phyloP scores from a whole-genome alignment of 176 grass and related monocot species.

The Lolium perenne region DNA sequence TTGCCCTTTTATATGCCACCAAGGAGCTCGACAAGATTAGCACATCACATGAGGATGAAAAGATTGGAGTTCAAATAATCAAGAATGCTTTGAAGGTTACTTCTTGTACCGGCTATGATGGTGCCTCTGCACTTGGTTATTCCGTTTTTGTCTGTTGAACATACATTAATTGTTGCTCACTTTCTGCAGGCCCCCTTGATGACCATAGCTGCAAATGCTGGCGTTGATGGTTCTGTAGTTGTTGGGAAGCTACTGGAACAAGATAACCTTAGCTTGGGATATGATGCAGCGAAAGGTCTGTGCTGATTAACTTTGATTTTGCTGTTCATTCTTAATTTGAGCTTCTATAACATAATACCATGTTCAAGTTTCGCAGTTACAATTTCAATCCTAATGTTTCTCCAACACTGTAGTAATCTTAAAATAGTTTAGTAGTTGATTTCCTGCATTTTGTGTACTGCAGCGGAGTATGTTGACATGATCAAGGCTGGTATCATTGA shows the following conservation, averaged over 20 bases:
- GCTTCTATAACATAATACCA: slow-evolving; percentile 13
- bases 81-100: slow-evolving; percentile 94
- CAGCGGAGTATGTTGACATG: slow-evolving; percentile 93
- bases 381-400: not conserved
- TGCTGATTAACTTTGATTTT: not conserved
- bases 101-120: slow-evolving; percentile 15
- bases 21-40: slow-evolving; percentile 79
- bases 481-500: slow-evolving; percentile 91
- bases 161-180: slow-evolving; percentile 5
- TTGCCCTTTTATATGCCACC: slow-evolving; percentile 83
- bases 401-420: not conserved
- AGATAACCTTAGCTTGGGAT: slow-evolving; percentile 74
- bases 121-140: slow-evolving; percentile 17
- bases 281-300: slow-evolving; percentile 92
- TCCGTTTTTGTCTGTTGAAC: slow-evolving; percentile 5
- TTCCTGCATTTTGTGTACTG: slow-evolving; percentile 38
- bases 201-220: slow-evolving; percentile 87
- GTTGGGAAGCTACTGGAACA: slow-evolving; percentile 91
- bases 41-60: slow-evolving; percentile 79
- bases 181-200: slow-evolving; percentile 69
- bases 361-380: not conserved
- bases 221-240: slow-evolving; percentile 75
- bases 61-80: slow-evolving; percentile 85
- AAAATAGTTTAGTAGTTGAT: not conserved
- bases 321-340: slow-evolving; percentile 23